A percentile compares a stretch with the other conserved stretches of the same genome.
phyloP scores from a whole-genome alignment of 352 stramenopile species.

The Phytophthora litchii region DNA sequence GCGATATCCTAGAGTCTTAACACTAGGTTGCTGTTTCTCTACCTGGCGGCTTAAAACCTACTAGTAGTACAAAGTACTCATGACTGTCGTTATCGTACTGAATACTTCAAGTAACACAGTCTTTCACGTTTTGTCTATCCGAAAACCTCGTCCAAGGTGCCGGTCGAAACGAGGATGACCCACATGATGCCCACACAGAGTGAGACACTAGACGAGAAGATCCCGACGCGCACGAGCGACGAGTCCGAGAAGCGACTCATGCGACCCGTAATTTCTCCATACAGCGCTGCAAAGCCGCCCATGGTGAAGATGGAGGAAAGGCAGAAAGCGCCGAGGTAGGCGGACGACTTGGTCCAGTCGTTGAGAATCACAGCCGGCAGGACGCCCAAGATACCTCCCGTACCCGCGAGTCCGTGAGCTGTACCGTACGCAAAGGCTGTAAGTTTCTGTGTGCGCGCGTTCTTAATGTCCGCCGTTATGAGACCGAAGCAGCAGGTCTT shows the following conservation, averaged over 20 bases:
- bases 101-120: not conserved
- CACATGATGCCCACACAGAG: conserved; percentile 70
- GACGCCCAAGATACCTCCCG: conserved; percentile 76
- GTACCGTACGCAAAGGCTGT: conserved; percentile 86
- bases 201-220: conserved; percentile 77
- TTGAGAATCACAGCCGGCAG: conserved; percentile 89
- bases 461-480: conserved; percentile 60
- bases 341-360: conserved; percentile 63
- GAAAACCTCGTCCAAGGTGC: conserved; percentile 76
- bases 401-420: conserved; percentile 84
- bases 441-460: conserved; percentile 57
- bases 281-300: conserved; percentile 82
- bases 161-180: conserved; percentile 69
- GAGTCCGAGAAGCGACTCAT: conserved; percentile 65
- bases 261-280: conserved; percentile 71
- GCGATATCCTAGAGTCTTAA: too few relatives aligned
- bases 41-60: too few relatives aligned
- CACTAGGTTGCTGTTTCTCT: too few relatives aligned
- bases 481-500: conserved; percentile 51
- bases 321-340: conserved; percentile 90
- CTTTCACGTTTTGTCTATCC: conserved; percentile 28
- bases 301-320: conserved; percentile 87
- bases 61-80: too few relatives aligned
- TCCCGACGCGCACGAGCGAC: conserved; percentile 59
- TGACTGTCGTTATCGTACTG: conserved; percentile 7